Conservation (phyloP, 768 basidiomycete genomes). For the Russula brevipes region DNA sequence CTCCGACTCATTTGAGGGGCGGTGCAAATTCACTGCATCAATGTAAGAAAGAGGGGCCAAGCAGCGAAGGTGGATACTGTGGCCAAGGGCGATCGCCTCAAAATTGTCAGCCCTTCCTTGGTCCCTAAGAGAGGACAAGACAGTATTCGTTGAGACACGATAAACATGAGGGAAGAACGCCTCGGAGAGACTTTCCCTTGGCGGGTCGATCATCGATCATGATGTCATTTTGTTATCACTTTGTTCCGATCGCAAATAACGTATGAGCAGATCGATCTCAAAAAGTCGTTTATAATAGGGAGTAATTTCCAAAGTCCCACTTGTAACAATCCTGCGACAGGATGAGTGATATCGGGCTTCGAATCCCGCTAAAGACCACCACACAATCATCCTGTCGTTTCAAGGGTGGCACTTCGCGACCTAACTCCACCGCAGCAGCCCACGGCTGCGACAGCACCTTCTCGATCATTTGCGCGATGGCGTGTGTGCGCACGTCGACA, state of each 20-base stretch:
- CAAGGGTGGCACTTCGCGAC: constrained; percentile 58
- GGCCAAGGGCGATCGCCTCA: no score
- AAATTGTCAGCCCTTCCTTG: no score
- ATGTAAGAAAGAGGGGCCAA: no score
- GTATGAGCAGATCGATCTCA: no score
- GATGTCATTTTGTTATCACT: no score
- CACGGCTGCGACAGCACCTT: constrained; percentile 66
- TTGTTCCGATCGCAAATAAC: no score
- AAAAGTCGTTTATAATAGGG: not conserved
- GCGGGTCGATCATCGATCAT: not conserved
- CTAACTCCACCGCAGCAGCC: constrained; percentile 53
- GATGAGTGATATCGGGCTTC: not conserved
- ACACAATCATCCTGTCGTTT: constrained; percentile 57
- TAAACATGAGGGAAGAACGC: not conserved
- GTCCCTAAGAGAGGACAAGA: no score
- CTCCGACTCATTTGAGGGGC: no score
- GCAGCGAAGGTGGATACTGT: no score
- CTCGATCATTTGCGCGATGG: constrained; percentile 76
- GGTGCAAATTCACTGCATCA: no score
- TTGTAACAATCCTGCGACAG: constrained; percentile 55
- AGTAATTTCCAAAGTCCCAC: constrained; percentile 60
- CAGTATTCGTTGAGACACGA: no score
- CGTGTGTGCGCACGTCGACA: constrained; percentile 76
- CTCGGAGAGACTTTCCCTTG: not conserved
- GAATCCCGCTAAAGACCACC: constrained; percentile 38